Conservation (phyloP, 106 monocot genomes). For the Dendrobium huoshanense region DNA sequence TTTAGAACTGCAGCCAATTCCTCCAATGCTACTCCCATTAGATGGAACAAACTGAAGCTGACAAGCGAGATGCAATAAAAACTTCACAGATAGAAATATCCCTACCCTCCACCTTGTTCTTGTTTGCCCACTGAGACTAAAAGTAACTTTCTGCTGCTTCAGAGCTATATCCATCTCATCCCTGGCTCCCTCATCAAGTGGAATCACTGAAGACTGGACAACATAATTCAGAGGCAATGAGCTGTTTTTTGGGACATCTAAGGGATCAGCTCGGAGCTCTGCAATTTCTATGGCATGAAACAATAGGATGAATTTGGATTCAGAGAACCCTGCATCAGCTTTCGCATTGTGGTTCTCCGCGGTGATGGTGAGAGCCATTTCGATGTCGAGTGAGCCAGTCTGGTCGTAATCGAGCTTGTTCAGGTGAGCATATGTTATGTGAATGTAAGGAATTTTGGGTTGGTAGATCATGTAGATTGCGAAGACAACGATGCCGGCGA, state of each 20-base stretch:
- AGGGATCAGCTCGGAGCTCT: constrained; percentile 32
- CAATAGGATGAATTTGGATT: constrained; percentile 18
- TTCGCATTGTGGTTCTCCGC: constrained; percentile 61
- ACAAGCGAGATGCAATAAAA: constrained; percentile 52
- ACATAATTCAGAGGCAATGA: constrained; percentile 40
- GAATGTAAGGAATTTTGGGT: constrained; percentile 59
- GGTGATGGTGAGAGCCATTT: constrained; percentile 24
- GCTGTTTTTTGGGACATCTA: constrained; percentile 48
- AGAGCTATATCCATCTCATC: constrained; percentile 49
- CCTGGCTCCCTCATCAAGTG: constrained; percentile 42
- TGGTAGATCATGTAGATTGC: constrained; percentile 58
- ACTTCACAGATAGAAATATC: constrained; percentile 22
- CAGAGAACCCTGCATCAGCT: constrained; percentile 43
- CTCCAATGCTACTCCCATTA: constrained; percentile 38
- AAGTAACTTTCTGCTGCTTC: constrained; percentile 31
- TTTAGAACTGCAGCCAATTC: constrained; percentile 50
- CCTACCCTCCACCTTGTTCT: constrained; percentile 68
- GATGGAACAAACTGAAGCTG: constrained; percentile 36
- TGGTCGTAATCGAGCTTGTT: constrained; percentile 55
- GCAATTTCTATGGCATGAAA: constrained; percentile 46
- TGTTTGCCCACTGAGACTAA: constrained; percentile 46
- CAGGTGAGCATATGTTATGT: constrained; percentile 35
- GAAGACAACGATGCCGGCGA: constrained; percentile 46
- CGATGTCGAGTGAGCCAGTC: constrained; percentile 33
- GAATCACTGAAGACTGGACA: constrained; percentile 32